These are phyloP conservation scores for Plasmodium malariae DNA, from an alignment of 169 alveolate species.

Conservation along the genomic window DNA sequence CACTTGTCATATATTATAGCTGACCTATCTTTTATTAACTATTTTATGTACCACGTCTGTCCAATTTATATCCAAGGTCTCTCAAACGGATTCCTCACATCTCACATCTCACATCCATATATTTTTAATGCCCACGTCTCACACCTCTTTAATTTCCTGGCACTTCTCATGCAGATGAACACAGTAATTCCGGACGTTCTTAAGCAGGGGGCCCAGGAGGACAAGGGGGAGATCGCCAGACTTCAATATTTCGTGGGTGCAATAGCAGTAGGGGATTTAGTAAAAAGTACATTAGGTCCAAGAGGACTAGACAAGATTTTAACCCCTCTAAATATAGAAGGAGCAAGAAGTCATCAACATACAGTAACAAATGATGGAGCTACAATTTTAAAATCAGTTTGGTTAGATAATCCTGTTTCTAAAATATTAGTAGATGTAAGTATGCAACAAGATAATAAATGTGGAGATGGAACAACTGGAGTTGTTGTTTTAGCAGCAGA, in stretches of 20 bases:
- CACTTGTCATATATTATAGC: too few species aligned
- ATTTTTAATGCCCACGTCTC: too few species aligned
- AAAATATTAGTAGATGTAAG: slow-evolving; percentile 96
- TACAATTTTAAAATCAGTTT: slow-evolving; percentile 97
- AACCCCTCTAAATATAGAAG: slow-evolving; percentile 93
- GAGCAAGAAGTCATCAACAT: slow-evolving; percentile 90
- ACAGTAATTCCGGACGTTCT: slow-evolving; percentile 94
- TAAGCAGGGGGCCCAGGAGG: slow-evolving; percentile 96
- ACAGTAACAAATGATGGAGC: slow-evolving; percentile 99
- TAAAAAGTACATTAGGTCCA: slow-evolving; percentile 99
- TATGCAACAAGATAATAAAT: slow-evolving; percentile 92
- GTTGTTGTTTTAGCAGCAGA: slow-evolving; percentile 99
- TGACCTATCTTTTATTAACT: too few species aligned
- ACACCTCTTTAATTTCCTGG: too few species aligned
- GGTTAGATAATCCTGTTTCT: slow-evolving; percentile 99
- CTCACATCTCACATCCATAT: too few species aligned
- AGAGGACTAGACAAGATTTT: slow-evolving; percentile 98
- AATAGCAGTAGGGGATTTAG: slow-evolving; percentile 99
- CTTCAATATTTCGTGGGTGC: slow-evolving; percentile 98
- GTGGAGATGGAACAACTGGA: slow-evolving; percentile 98
- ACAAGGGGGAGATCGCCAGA: slow-evolving; percentile 97
- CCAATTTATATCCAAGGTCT: too few species aligned
- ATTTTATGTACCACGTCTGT: too few species aligned
- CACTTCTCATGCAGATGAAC: slow-evolving; percentile 82
- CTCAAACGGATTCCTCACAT: too few species aligned